Evolutionary conservation across 768 basidiomycete species (phyloP), one percentile per base, ranked within the genome.

Genomic region (Rhodotorula toruloides): DNA sequence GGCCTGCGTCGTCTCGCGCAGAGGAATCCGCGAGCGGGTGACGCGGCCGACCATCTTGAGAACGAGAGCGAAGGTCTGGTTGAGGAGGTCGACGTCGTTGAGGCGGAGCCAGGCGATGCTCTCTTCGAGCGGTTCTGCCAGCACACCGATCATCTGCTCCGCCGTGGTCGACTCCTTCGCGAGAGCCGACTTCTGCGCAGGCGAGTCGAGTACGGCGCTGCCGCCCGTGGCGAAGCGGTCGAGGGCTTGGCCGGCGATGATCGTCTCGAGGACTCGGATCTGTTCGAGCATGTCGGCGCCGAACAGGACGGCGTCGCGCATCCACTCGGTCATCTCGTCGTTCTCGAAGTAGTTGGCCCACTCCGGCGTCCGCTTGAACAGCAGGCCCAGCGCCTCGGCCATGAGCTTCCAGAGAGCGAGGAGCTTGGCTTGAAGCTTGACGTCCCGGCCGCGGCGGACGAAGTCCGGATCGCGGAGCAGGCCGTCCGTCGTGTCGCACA

Each of bases 221-320:
- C 78, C 70, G 43, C 75, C 19, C 58, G 57, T 22, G 14, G 58
- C 54, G 14, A 72, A 54, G 17, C 48, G 48, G 66, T 67, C 66
- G 56, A 65, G 54, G 3, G 58, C 31, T 37, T 61, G 55, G 19
- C 62, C 65, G 25, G 61, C 46, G 40, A 84, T 82, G 16, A 87
- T 87, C 34, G 80, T 81, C 76, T 94, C 91, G 67, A 99, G 85
- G 17, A 87, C 83, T 48, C 85, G 80, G 78, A 91, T 84, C 69
- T 91, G 86, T 5, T 85, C 87, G 53, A 96, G 78, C 81, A 96
- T 83, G 73, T 93, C 89, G 71, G 88, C 80, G 14, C 87, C 92
- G 74, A 96, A 91, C 69, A 98, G 92, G 57, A 98, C 81, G 5
- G 93, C 96, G 76, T 98, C 96, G 61, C 93, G 85, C 96, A 99